Evolutionary conservation across 139 green algal species (phyloP), one percentile per base, ranked within the genome.

Genomic region (Tetraselmis striata): DNA sequence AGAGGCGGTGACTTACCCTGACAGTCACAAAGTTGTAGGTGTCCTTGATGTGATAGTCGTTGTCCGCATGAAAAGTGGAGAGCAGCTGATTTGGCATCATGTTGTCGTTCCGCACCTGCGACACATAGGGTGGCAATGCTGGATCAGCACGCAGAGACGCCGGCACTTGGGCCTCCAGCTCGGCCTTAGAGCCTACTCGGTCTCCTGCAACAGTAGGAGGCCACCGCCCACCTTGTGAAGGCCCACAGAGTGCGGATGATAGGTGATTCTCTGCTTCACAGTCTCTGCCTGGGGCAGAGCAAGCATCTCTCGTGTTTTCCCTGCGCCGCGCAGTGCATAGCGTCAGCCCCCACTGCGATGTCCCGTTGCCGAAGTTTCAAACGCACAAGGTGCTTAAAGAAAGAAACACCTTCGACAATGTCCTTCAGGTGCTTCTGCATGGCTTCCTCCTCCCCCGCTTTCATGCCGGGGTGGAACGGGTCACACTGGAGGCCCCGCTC

Each of bases 21-120:
- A 97, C 86, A 0, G 92, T 97, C 11, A 95, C 86, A 78, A 95
- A 97, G 84, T 97, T 97, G 90, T 95, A 96, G 0, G 91, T 95
- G 83, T 97, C 94, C 28, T 92, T 91, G 28, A 94, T 90, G 83
- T 93, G 84, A 77, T 94, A 85, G 82, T 97, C 92, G 79, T 91
- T 94, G 78, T 97, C 91, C n/a, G 92, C 94, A 83, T 93, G 87
- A 29, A 29, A 75, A 74, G 29, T 59, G 0, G 90, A 93, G 0
- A 95, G 87, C 29, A 95, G 87, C 78, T 88, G 77, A 1, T 26
- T 76, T 11, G 92, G 92, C 76, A 95, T 88, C 86, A 93, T 89
- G 78, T 94, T 85, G 29, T 92, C 87, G 0, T 84, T 90, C 32
- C 45, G 45, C 45, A 67, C 45, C 45, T 67, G 5, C 18, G 45